Evolutionary conservation across 1,139 yeast species (phyloP), one percentile per base, ranked within the genome.

Genomic region (Pichia sp.): DNA sequence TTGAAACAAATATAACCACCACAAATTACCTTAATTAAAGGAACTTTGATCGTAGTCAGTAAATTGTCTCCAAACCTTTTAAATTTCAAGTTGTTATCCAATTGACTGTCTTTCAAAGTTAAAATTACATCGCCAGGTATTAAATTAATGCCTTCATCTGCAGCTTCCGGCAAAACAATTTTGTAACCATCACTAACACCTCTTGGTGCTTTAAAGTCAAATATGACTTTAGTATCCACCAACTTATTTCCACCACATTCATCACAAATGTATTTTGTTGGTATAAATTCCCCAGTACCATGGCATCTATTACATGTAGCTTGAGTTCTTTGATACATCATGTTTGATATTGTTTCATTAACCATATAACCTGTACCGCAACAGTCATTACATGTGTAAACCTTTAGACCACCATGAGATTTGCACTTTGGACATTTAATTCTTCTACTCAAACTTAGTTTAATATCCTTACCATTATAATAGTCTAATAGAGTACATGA

Each of bases 51-150:
- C 36, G 69, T 76, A 60, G 73, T 68, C 52, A 68, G 70, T 44
- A 80, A 62, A 57, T 80, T 78, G 39, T 55, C 43, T 1, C 56
- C 77, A 48, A 68, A 69, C 58, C 89, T 71, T 22, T 72, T 70
- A 57, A 81, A 76, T 20, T 64, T 61, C 42, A 67, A 69, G 52
- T 69, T 70, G 22, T 26, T 15, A 6, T 29, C 39, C 4, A 39
- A 36, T n/a, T 43, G 40, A 38, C 53, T 55, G 49, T 70, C 69
- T 24, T 60, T 58, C 12, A 70, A 61, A 7, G 68, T 67, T 6
- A 83, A 74, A 2, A 82, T 66, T 9, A 83, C 82, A 60, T 83
- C 86, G 3, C 90, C 90, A 0, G 89, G 85, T 1, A 74, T 65
- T 2, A 79, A 67, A 53, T 73, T 71, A 34, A 74, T 65, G 0